Evolutionary conservation across 345 rosid genomes (phyloP), one percentile per base, ranked within the genome.

Genomic region (Arabis alpina): DNA sequence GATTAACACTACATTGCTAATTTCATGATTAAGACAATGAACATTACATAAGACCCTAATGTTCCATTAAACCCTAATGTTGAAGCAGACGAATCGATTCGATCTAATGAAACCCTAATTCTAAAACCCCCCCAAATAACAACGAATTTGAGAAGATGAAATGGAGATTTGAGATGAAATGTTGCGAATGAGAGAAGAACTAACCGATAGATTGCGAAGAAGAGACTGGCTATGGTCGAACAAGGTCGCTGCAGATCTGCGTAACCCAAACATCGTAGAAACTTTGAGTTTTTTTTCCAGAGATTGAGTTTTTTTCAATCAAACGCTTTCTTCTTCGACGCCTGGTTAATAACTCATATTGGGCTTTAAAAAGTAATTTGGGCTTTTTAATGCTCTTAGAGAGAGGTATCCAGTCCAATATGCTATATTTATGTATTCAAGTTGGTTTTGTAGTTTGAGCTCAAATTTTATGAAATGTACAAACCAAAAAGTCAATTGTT

Each of bases 141-240:
- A n/a, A 5, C 28, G 61, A 25, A 25, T 24, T 10, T 27, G 50
- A 51, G 14, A 28, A 12, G 60, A 49, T 47, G 13, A 40, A 59
- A 23, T 13, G 37, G 47, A 53, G 54, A 48, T 28, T 62, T n/a
- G 5, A 14, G 63, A 45, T 19, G 16, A 30, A 11, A 6, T 57
- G 8, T 36, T 42, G 11, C 8, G 37, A 41, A 42, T 7, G 6
- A 5, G 19, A 34, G 0, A 43, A 1, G 14, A 54, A 65, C 82
- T 74, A 6, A 79, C 82, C 45, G 82, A 65, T 4, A 74, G 6
- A 50, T 61, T 69, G 0, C 58, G 81, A 61, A 82, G 77, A 45
- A 82, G 80, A 27, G 66, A 80, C 12, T 76, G 86, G 56, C 83
- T 60, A 16, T 55, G 43, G 42, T 77, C 82, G 24, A 75, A 71